Percentiles rank a stretch among this genome's conserved stretches.
Conservation (phyloP, 768 basidiomycete genomes). For the Pleurotus eryngii region DNA sequence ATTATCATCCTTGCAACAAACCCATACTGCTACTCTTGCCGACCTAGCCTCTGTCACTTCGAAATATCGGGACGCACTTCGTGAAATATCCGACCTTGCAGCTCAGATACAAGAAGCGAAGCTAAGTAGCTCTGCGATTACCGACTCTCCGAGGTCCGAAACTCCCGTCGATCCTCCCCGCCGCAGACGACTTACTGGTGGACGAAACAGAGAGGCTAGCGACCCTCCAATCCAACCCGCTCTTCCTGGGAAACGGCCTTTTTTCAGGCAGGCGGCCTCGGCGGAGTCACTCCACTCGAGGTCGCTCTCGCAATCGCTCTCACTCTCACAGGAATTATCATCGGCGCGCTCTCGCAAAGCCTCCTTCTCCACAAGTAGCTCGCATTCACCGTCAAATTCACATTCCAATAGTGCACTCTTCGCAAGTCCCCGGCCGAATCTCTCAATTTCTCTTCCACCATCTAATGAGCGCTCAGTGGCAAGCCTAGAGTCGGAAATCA, state of each 20-base stretch:
- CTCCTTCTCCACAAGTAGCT: constrained; percentile 72
- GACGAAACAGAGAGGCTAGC: constrained; percentile 46
- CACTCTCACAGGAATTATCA: constrained; percentile 95
- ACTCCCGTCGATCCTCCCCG: constrained; percentile 30
- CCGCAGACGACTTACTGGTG: constrained; percentile 49
- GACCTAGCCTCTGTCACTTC: constrained; percentile 74
- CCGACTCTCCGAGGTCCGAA: constrained; percentile 36
- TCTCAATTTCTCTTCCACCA: constrained; percentile 52
- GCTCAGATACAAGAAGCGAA: constrained; percentile 88
- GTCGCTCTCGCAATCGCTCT: constrained; percentile 91
- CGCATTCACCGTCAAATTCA: constrained; percentile 59
- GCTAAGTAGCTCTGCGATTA: constrained; percentile 48
- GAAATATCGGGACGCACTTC: constrained; percentile 87
- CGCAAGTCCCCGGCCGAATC: constrained; percentile 45
- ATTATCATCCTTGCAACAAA: constrained; percentile 73
- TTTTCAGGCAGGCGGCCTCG: constrained; percentile 88
- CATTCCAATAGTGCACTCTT: constrained; percentile 34
- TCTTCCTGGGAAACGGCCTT: constrained; percentile 60
- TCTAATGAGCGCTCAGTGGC: constrained; percentile 70
- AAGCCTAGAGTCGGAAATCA: constrained; percentile 92
- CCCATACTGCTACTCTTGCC: constrained; percentile 73
- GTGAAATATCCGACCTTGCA: constrained; percentile 90
- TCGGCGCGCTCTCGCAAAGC: constrained; percentile 83
- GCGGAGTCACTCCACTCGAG: constrained; percentile 86
- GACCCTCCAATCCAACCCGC: constrained; percentile 41